phyloP scores from a whole-genome alignment of 257 asterid genomes.

The Thymus quinquecostatus region DNA sequence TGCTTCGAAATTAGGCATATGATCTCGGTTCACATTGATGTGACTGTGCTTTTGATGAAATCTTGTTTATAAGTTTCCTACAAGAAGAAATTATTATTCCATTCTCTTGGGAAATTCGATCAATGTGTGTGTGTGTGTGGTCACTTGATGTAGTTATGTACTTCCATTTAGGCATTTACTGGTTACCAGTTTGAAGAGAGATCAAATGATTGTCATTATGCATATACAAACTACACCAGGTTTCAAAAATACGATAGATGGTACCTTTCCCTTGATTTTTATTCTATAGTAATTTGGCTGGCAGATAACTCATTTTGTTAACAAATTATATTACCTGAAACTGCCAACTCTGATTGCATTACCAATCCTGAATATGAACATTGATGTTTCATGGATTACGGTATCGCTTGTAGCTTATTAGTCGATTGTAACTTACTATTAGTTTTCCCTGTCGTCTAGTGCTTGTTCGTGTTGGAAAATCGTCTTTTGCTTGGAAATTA shows the following conservation, averaged over 20 bases:
- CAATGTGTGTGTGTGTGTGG: neutral
- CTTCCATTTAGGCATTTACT: neutral
- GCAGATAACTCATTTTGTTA: neutral
- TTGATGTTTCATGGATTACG: neutral
- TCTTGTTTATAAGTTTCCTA: neutral
- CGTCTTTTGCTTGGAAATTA: neutral
- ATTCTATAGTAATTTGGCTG: neutral
- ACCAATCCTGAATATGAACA: neutral
- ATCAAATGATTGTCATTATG: slow-evolving; percentile 3
- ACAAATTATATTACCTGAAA: slow-evolving; percentile 7
- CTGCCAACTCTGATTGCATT: slow-evolving; percentile 5
- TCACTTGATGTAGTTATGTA: slow-evolving; percentile 1
- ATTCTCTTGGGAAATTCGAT: neutral
- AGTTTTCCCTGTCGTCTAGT: slow-evolving; percentile 20
- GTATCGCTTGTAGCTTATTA: neutral
- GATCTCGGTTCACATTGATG: slow-evolving; percentile 26
- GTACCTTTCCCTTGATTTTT: neutral
- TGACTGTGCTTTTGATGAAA: slow-evolving; percentile 2
- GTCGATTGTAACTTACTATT: neutral
- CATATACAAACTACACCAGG: slow-evolving; percentile 5
- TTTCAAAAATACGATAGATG: neutral
- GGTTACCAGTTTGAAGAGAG: neutral
- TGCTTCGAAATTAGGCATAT: neutral
- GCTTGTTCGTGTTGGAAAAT: slow-evolving; percentile 5
- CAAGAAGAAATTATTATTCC: neutral